Percentiles rank a stretch among this genome's conserved stretches.
Evolutionary conservation across 2,329 filamentous ascomycete species (phyloP).

Genomic region (Diaporthe ilicicola): DNA sequence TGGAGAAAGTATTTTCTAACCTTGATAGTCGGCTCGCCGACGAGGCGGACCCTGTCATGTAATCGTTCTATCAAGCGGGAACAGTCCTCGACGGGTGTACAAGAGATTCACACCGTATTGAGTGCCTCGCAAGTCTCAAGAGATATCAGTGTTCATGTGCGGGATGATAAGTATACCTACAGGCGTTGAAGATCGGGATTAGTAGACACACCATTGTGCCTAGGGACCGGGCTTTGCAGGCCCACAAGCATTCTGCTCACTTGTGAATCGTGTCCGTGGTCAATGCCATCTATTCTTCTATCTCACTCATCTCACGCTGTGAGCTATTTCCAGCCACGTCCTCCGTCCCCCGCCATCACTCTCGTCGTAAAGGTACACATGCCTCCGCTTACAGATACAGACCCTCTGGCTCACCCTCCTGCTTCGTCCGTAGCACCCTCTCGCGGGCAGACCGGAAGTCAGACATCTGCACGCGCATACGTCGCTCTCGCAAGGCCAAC

Average conservation of each 20-base stretch:
- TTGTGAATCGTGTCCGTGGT: not conserved
- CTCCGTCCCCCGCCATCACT: not conserved
- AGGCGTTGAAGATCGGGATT: not conserved
- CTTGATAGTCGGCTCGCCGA: no score
- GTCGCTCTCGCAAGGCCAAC: slow-evolving; percentile 90
- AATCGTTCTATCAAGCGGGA: no score
- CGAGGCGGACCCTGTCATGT: no score
- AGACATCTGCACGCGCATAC: slow-evolving; percentile 99
- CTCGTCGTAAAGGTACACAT: not conserved
- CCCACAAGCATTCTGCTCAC: slow-evolving; percentile 37
- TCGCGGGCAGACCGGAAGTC: slow-evolving; percentile 95
- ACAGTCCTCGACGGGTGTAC: no score
- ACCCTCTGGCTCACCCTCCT: slow-evolving; percentile 96
- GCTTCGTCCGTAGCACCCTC: slow-evolving; percentile 97
- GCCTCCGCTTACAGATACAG: slow-evolving; percentile 84
- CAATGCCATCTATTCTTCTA: slow-evolving; percentile 28
- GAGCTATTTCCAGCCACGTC: not conserved
- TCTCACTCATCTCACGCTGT: slow-evolving; percentile 8
- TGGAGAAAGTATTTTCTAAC: not conserved
- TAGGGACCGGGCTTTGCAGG: slow-evolving; percentile 30
- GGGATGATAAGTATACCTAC: no score
- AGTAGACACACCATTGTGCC: not conserved
- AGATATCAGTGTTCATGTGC: no score
- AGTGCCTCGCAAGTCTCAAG: no score
- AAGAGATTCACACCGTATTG: no score